phyloP scores from a whole-genome alignment of 73 alveolate genomes.

The Blepharisma japonicum region DNA sequence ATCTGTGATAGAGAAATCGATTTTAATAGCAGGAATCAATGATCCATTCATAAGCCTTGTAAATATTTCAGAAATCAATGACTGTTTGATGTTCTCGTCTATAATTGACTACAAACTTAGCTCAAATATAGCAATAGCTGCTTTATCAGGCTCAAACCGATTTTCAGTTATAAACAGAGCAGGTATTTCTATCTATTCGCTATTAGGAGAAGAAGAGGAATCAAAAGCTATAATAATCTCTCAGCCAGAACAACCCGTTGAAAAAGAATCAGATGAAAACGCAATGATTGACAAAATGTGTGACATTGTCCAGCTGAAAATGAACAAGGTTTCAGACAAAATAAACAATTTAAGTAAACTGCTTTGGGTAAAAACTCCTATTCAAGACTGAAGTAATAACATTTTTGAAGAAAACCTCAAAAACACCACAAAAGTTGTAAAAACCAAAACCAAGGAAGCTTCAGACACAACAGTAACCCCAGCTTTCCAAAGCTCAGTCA shows the following conservation, averaged over 20 bases:
- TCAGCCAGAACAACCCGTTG: not conserved
- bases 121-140: not conserved
- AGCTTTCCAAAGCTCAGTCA: not conserved
- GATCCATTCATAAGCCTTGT: not conserved
- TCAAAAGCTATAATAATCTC: not conserved
- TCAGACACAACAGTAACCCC: not conserved
- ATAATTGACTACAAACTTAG: conserved; percentile 14
- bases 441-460: not conserved
- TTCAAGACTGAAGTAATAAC: not conserved
- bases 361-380: not conserved
- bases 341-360: not conserved
- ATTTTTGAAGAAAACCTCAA: not conserved
- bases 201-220: not conserved
- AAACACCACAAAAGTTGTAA: not conserved
- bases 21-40: not conserved
- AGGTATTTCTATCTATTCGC: not conserved
- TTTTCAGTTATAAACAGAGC: not conserved
- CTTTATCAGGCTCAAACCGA: not conserved
- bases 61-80: not conserved
- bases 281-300: not conserved
- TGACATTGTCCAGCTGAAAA: not conserved
- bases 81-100: not conserved
- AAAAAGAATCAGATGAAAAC: not conserved
- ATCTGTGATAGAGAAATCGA: not conserved
- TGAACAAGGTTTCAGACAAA: not conserved